phyloP scores from a whole-genome alignment of 371 early-diverging fungal species.

The Mortierella sp. region DNA sequence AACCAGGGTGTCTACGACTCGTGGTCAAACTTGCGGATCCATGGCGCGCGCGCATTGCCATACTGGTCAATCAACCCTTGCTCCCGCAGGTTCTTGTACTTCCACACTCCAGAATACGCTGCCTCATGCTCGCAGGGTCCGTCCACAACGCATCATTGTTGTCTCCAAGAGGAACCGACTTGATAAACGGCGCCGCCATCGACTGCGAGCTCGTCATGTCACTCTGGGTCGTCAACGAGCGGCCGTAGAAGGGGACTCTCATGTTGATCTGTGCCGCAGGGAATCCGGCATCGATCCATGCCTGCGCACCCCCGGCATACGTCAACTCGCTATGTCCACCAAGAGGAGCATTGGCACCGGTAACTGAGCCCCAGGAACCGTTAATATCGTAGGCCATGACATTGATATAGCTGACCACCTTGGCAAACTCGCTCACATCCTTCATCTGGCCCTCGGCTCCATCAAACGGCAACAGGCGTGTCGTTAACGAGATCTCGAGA shows the following conservation, averaged over 20 bases:
- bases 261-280: slow-evolving; percentile 71
- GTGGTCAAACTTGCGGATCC: slow-evolving; percentile 75
- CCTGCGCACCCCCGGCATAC: slow-evolving; percentile 52
- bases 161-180: slow-evolving; percentile 61
- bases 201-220: slow-evolving; percentile 37
- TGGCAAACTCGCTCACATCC: slow-evolving; percentile 71
- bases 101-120: slow-evolving; percentile 73
- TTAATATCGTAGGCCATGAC: slow-evolving; percentile 70
- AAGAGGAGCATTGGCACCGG: slow-evolving; percentile 79
- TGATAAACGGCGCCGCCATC: slow-evolving; percentile 35
- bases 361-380: slow-evolving; percentile 65
- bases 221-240: slow-evolving; percentile 58
- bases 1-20: slow-evolving; percentile 76
- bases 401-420: slow-evolving; percentile 70
- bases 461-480: slow-evolving; percentile 75
- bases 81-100: slow-evolving; percentile 73
- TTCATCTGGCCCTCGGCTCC: slow-evolving; percentile 66
- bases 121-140: slow-evolving; percentile 60
- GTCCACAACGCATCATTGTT: slow-evolving; percentile 67
- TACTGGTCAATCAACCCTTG: slow-evolving; percentile 68
- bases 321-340: slow-evolving; percentile 27
- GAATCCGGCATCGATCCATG: slow-evolving; percentile 72
- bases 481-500: slow-evolving; percentile 78
- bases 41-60: slow-evolving; percentile 67
- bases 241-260: slow-evolving; percentile 76